Evolutionary conservation across 2,329 filamentous ascomycete genomes (phyloP).

Genomic region (Scedosporium aurantiacum): DNA sequence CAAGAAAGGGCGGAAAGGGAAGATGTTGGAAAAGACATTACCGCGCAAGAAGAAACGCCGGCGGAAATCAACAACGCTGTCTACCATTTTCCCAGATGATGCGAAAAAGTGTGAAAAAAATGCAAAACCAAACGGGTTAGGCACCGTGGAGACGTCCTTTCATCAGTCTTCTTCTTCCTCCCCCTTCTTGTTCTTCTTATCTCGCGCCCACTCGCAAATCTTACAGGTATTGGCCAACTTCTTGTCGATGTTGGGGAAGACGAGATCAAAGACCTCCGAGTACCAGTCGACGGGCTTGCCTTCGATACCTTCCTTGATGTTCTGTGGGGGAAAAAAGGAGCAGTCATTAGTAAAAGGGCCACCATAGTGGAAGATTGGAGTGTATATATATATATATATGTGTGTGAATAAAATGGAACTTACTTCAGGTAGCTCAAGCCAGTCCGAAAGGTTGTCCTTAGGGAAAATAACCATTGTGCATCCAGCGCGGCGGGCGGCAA

Average conservation of each 20-base stretch:
- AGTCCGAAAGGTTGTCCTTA: slow-evolving; percentile 89
- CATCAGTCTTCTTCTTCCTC: slow-evolving; percentile 19
- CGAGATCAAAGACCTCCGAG: slow-evolving; percentile 78
- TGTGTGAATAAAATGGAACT: slow-evolving; percentile 19
- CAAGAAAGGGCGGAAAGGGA: too few species aligned
- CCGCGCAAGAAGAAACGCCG: too few species aligned
- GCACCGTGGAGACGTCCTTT: not conserved
- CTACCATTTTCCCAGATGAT: not conserved
- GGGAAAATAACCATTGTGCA: slow-evolving; percentile 93
- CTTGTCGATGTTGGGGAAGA: slow-evolving; percentile 73
- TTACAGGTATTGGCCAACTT: slow-evolving; percentile 67
- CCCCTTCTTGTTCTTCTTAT: slow-evolving; percentile 27
- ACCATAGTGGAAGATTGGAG: not conserved
- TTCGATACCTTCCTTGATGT: slow-evolving; percentile 94
- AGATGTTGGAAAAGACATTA: not conserved
- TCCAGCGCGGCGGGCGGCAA: slow-evolving; percentile 83
- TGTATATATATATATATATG: too few species aligned
- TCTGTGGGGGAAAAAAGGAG: slow-evolving; percentile 47
- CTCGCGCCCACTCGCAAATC: slow-evolving; percentile 41
- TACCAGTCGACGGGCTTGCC: slow-evolving; percentile 92
- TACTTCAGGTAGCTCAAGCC: slow-evolving; percentile 94
- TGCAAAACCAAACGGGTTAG: too few species aligned
- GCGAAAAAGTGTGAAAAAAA: not conserved
- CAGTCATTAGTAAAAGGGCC: slow-evolving; percentile 1
- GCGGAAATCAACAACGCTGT: not conserved